These are phyloP conservation scores for Colletotrichum gigasporum DNA, from an alignment of 2,329 filamentous ascomycete genomes.

Conservation along the genomic window DNA sequence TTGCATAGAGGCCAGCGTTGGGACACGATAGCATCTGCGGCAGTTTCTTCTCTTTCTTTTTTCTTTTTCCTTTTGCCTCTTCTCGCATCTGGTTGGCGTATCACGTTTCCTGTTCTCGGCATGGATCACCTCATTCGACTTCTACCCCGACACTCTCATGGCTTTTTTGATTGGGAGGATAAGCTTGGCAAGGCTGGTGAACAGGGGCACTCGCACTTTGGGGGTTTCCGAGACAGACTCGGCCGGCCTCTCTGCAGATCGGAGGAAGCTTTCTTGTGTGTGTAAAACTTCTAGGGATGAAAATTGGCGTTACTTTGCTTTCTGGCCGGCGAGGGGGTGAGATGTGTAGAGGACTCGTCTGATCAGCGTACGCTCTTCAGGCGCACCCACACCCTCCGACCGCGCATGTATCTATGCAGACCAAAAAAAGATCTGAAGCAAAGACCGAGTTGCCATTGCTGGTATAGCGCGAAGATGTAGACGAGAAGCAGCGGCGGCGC, in stretches of 20 bases:
- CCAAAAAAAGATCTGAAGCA: constrained; percentile 1
- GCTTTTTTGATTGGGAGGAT: constrained; percentile 26
- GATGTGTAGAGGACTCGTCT: background rate
- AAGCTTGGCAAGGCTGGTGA: constrained; percentile 13
- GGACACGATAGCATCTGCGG: constrained; percentile 15
- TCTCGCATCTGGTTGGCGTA: constrained; percentile 10
- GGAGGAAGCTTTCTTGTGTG: constrained; percentile 24
- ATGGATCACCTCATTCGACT: background rate
- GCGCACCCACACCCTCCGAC: constrained; percentile 7
- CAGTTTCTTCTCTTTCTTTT: constrained; percentile 5
- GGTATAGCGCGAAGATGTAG: background rate
- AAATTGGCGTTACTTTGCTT: constrained; percentile 22
- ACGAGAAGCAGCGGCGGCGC: background rate
- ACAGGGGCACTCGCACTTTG: constrained; percentile 7
- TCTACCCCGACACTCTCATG: constrained; percentile 14
- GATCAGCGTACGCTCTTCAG: constrained; percentile 14
- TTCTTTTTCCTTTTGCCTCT: background rate
- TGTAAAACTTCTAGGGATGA: constrained; percentile 28
- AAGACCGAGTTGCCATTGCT: background rate
- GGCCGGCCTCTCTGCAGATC: constrained; percentile 3
- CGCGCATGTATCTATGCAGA: constrained; percentile 28
- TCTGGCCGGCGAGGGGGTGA: constrained; percentile 8
- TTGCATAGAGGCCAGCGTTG: constrained; percentile 20
- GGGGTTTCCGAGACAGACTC: constrained; percentile 18
- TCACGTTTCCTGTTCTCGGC: constrained; percentile 7